A percentile compares a stretch with the other conserved stretches of the same genome.
phyloP scores from a whole-genome alignment of 306 rosid genomes.

The Inga oerstediana region DNA sequence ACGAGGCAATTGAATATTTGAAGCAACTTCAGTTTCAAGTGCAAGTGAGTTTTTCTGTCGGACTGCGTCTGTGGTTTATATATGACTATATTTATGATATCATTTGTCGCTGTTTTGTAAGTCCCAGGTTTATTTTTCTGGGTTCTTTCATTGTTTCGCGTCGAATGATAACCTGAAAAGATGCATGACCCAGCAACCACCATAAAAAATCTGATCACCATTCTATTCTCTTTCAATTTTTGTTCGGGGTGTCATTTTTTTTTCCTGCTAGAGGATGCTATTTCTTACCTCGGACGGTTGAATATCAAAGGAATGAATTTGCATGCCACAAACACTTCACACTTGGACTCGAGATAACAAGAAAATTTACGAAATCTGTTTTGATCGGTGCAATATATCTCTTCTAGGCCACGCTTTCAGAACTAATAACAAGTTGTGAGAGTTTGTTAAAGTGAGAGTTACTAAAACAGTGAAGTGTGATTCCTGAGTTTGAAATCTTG shows the following conservation, averaged over 20 bases:
- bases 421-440: slow-evolving; percentile 6
- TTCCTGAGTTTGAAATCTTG: neutral
- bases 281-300: neutral
- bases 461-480: neutral
- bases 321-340: neutral
- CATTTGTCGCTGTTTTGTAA: neutral
- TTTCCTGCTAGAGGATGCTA: neutral
- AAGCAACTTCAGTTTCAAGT: slow-evolving; percentile 99
- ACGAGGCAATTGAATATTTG: slow-evolving; percentile 91
- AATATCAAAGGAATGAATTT: neutral
- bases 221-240: neutral
- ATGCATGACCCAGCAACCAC: neutral
- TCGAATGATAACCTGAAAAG: neutral
- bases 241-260: neutral
- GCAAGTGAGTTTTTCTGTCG: slow-evolving; percentile 48
- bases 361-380: slow-evolving; percentile 14
- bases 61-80: slow-evolving; percentile 17
- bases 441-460: neutral
- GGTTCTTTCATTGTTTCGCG: neutral
- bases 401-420: slow-evolving; percentile 9
- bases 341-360: neutral
- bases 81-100: neutral
- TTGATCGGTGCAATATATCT: slow-evolving; percentile 3
- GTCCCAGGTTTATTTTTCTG: neutral
- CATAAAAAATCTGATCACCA: neutral